phyloP scores from a whole-genome alignment of 768 basidiomycete genomes.

The Termitomyces sp. region DNA sequence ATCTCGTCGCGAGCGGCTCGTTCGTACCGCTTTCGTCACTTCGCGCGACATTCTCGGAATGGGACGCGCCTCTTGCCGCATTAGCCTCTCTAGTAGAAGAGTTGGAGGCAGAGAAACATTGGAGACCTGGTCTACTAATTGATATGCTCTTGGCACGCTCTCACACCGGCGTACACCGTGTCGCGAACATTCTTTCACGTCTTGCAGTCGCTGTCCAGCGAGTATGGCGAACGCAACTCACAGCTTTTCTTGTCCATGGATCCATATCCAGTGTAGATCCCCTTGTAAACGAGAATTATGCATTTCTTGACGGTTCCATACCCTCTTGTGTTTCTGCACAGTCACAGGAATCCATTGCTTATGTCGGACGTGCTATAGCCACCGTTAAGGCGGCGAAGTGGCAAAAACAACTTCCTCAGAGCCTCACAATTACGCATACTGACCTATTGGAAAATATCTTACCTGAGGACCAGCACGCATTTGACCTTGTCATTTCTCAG shows the following conservation, averaged over 20 bases:
- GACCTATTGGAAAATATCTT: constrained; percentile 58
- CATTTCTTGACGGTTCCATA: constrained; percentile 57
- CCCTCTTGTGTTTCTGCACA: constrained; percentile 71
- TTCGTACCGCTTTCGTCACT: constrained; percentile 85
- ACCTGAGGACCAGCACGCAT: constrained; percentile 69
- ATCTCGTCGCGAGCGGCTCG: constrained; percentile 70
- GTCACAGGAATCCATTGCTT: constrained; percentile 75
- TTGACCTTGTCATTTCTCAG: constrained; percentile 68
- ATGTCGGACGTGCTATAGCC: constrained; percentile 82
- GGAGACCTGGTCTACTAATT: constrained; percentile 75
- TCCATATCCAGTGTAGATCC: constrained; percentile 68
- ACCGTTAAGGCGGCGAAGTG: constrained; percentile 77
- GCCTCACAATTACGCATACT: constrained; percentile 60
- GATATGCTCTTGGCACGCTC: constrained; percentile 71
- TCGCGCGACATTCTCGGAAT: constrained; percentile 77
- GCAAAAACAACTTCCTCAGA: constrained; percentile 71
- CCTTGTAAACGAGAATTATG: constrained; percentile 53
- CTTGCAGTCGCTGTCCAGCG: constrained; percentile 73
- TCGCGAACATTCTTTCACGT: constrained; percentile 63
- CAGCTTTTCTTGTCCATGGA: constrained; percentile 72
- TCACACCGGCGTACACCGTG: constrained; percentile 72
- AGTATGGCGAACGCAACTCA: constrained; percentile 82
- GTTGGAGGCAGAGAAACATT: constrained; percentile 48
- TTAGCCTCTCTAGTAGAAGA: constrained; percentile 60
- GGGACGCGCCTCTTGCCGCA: constrained; percentile 82